Evolutionary conservation across 2,329 filamentous ascomycete genomes (phyloP), one percentile per base, ranked within the genome.

Genomic region (Diplodia mutila): DNA sequence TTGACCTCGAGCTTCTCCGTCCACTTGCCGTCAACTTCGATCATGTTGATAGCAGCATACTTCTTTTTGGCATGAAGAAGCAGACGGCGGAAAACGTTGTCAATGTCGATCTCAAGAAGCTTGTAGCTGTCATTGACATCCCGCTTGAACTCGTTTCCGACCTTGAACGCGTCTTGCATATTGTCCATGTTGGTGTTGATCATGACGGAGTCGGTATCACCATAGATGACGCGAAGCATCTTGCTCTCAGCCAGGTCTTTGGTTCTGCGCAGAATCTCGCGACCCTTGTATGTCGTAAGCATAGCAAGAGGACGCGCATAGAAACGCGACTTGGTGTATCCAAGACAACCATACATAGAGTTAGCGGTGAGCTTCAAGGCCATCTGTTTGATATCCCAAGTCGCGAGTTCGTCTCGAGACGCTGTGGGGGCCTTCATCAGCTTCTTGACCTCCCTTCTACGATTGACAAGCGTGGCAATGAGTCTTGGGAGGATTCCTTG

Each of bases 131-230:
- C 92, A 76, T 99, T 99, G 80, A 99, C 95, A 27, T 92, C 88
- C 73, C 89, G 90, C 82, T 97, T 98, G 85, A 99, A 98, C 70
- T 98, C 93, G 53, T 93, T 90, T 67, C 95, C 96, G 63, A 99
- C 91, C 76, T 91, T 94, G 73, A 97, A 83, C 1, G 95, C 95
- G 74, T 97, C 93, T 37, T 91, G 89, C 34, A 98, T 91, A 72
- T 91, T 97, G 80, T 97, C 92, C 66, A 95, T 93, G 75, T 98
- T 98, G 70, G 95, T 97, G 76, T 99, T 99, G 84, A 99, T 98
- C 95, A 99, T 99, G 81, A 99, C 95, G 9, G 95, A 99, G 80
- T 99, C 95, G 14, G 95, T 99, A 80, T 99, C 95, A 82, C 95
- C 95, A 74, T 99, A 99, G 70, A 99, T 98, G 78, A 99, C 95